Evolutionary conservation across 1,284 basidiomycete genomes (phyloP), one percentile per base, ranked within the genome.

Genomic region (Cerioporus squamosus): DNA sequence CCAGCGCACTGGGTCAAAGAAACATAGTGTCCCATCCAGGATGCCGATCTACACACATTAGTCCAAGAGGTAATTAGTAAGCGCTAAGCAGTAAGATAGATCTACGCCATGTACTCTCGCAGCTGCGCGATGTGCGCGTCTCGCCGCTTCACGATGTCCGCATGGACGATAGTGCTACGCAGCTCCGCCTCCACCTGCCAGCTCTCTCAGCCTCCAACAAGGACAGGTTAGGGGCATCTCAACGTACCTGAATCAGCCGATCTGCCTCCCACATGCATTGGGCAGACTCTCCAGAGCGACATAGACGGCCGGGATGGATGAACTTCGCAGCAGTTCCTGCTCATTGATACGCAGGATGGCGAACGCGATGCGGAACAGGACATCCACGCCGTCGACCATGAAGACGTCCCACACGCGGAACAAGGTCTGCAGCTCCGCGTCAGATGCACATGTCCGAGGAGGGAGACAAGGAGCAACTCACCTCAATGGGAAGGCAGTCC

Each of bases 381-480:
- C 91, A 66, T 95, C 93, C 47, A 95, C 81, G 0, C 97, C 97
- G 68, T 98, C 94, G 5, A 97, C 88, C 59, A 98, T 87, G 74
- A 98, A 92, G n/a, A 98, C 82, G 68, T 99, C 97, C 95, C 94
- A 95, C 2, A 95, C 87, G 45, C 94, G 81, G 76, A 96, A 95
- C 36, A 97, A 77, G 0, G 94, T 95, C 91, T 91, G 65, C 7
- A 20, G 9, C 31, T 14, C 50, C 12, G n/a, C n/a, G 45, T 68
- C 17, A 62, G 58, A 4, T 7, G 10, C 7, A n/a, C n/a, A 47
- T 18, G 40, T 29, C 12, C 43, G 33, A 38, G 53, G 46, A 9
- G n/a, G 47, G 24, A 23, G 24, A 44, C 4, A 38, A 44, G 53
- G n/a, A 20, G n/a, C 14, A n/a, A 54, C 70, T 42, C 63, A 94